These are phyloP conservation scores for Waltergamsia citrina DNA, from an alignment of 2,329 filamentous ascomycete genomes.

Conservation along the genomic window DNA sequence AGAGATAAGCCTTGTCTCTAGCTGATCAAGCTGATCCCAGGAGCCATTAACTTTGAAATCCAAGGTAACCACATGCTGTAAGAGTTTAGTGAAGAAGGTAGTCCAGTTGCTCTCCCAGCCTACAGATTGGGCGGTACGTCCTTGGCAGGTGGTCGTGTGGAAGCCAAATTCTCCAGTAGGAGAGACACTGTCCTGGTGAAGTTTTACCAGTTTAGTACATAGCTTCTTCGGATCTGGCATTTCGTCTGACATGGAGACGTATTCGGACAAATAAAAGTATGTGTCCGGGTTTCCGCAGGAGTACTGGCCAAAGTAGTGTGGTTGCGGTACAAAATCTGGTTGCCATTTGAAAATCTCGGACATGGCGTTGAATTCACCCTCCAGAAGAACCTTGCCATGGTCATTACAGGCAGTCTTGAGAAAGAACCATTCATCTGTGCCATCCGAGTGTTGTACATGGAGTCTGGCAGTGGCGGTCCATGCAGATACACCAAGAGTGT, in stretches of 20 bases:
- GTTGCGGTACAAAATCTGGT: not conserved
- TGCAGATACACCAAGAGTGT: too few relatives aligned
- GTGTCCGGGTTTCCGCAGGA: not conserved
- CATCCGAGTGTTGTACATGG: too few relatives aligned
- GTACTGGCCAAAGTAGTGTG: not conserved
- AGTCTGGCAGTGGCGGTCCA: too few relatives aligned
- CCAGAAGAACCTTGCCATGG: not conserved
- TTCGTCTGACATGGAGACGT: not conserved
- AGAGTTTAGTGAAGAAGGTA: not conserved
- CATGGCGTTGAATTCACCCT: not conserved
- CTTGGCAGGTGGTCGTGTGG: not conserved
- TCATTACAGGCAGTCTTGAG: not conserved
- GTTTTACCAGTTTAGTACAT: not conserved
- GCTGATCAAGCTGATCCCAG: not conserved
- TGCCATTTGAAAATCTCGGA: not conserved
- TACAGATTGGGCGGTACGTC: not conserved
- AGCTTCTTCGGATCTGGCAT: slow-evolving; percentile 4
- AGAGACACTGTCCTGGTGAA: not conserved
- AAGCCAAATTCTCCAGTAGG: not conserved
- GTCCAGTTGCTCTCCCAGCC: not conserved
- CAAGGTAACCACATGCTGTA: not conserved
- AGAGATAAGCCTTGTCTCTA: too few relatives aligned
- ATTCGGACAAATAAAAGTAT: not conserved
- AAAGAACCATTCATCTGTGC: not conserved
- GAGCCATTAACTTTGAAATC: not conserved